These are phyloP conservation scores for Aspergillus cavernicola DNA, from an alignment of 495 filamentous ascomycete genomes.

Conservation along the genomic window DNA sequence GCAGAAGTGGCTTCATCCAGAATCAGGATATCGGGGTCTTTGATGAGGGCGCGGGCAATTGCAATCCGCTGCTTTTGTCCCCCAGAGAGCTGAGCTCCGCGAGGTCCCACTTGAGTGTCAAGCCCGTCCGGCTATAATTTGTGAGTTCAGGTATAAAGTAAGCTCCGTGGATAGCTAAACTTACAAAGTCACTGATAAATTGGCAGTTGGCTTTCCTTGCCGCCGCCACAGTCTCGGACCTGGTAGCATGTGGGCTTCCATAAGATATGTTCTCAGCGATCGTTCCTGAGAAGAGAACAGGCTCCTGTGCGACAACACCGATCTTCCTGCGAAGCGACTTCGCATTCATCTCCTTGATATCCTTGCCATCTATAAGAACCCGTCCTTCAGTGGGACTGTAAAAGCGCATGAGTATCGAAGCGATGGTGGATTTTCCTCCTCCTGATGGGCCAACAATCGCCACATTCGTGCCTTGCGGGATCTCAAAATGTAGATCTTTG, in stretches of 20 bases:
- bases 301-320: constrained; percentile 92
- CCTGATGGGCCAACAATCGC: constrained; percentile 95
- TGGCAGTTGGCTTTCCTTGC: constrained; percentile 93
- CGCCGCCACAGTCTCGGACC: constrained; percentile 77
- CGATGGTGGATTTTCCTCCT: constrained; percentile 93
- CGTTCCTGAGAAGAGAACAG: constrained; percentile 90
- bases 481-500: constrained; percentile 80
- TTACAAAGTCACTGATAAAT: constrained; percentile 89
- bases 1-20: constrained; percentile 93
- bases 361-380: constrained; percentile 79
- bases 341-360: constrained; percentile 84
- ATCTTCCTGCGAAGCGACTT: constrained; percentile 93
- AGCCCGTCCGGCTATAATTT: constrained; percentile 72
- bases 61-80: constrained; percentile 98
- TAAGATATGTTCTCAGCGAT: constrained; percentile 98
- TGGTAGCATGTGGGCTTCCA: constrained; percentile 73
- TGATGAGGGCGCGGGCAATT: constrained; percentile 90
- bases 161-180: constrained; percentile 17
- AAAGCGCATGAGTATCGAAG: constrained; percentile 81
- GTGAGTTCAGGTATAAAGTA: constrained; percentile 11
- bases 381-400: constrained; percentile 76
- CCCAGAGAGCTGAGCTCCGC: constrained; percentile 90
- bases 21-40: constrained; percentile 93
- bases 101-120: constrained; percentile 87
- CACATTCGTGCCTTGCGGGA: constrained; percentile 88